Evolutionary conservation across 768 basidiomycete genomes (phyloP).

Genomic region (Rhizopogon sp.): DNA sequence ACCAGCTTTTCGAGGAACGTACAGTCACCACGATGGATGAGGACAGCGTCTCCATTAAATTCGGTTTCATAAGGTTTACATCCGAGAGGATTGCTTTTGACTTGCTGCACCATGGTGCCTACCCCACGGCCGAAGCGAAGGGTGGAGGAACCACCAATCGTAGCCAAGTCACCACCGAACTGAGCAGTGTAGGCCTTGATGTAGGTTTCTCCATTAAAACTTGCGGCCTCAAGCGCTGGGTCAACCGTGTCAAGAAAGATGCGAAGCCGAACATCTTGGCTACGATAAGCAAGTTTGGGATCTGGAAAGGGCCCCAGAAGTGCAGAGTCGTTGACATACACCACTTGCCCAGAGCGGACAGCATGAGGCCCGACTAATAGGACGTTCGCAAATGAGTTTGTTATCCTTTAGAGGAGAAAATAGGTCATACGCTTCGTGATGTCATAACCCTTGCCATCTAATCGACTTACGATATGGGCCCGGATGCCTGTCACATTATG

Average conservation of each 20-base stretch:
- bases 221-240: slow-evolving; percentile 35
- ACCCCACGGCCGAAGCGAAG: slow-evolving; percentile 44
- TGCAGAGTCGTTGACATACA: slow-evolving; percentile 72
- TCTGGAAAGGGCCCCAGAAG: slow-evolving; percentile 32
- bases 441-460: slow-evolving; percentile 85
- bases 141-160: slow-evolving; percentile 15
- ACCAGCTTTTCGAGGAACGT: slow-evolving; percentile 84
- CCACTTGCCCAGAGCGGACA: slow-evolving; percentile 73
- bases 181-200: slow-evolving; percentile 58
- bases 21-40: slow-evolving; percentile 77
- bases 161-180: slow-evolving; percentile 64
- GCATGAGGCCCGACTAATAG: slow-evolving; percentile 73
- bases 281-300: slow-evolving; percentile 10
- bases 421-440: slow-evolving; percentile 65
- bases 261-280: slow-evolving; percentile 49
- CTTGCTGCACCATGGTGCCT: slow-evolving; percentile 53
- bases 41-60: slow-evolving; percentile 48
- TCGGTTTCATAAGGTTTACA: slow-evolving; percentile 49
- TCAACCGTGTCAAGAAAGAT: slow-evolving; percentile 53
- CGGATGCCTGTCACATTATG: slow-evolving; percentile 77
- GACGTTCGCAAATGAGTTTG: slow-evolving; percentile 4
- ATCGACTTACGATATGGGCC: slow-evolving; percentile 67
- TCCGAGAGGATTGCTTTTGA: slow-evolving; percentile 49
- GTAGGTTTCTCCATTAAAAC: slow-evolving; percentile 40
- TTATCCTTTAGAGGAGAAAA: background rate